These are phyloP conservation scores for Tylopilus balloui DNA, from an alignment of 768 basidiomycete species.

Conservation along the genomic window DNA sequence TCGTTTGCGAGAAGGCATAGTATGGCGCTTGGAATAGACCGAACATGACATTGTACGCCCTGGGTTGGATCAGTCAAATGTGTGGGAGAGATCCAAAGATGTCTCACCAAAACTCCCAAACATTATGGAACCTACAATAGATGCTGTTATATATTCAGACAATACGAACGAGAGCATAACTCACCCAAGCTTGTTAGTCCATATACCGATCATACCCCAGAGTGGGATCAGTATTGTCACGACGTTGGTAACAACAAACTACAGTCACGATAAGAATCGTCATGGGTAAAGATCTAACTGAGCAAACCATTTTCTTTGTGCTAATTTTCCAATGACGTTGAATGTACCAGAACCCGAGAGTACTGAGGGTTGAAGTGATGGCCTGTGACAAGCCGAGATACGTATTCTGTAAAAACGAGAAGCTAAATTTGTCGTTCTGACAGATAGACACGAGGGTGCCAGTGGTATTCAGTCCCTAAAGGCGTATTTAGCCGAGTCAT, in stretches of 20 bases:
- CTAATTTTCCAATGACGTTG: conserved; percentile 74
- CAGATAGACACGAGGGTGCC: conserved; percentile 70
- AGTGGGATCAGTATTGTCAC: conserved; percentile 74
- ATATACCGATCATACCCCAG: conserved; percentile 87
- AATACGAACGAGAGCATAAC: conserved; percentile 11
- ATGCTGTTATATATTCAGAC: background rate
- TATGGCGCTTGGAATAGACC: conserved; percentile 85
- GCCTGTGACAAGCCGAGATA: conserved; percentile 76
- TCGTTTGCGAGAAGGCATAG: conserved; percentile 80
- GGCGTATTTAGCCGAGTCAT: background rate
- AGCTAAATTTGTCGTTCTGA: conserved; percentile 76
- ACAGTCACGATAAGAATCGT: background rate
- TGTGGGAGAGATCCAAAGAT: background rate
- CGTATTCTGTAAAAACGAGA: conserved; percentile 78
- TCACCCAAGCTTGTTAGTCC: conserved; percentile 71
- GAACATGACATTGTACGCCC: conserved; percentile 77
- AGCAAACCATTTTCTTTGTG: conserved; percentile 73
- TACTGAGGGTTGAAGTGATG: conserved; percentile 66
- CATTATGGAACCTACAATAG: conserved; percentile 59
- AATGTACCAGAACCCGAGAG: conserved; percentile 79
- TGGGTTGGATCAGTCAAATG: conserved; percentile 20
- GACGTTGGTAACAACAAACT: conserved; percentile 77
- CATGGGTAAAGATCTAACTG: background rate
- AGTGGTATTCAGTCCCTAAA: conserved; percentile 75
- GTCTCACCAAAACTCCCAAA: conserved; percentile 80